phyloP scores from a whole-genome alignment of 2,329 filamentous ascomycete species.

The Ophiosphaerella narmari region DNA sequence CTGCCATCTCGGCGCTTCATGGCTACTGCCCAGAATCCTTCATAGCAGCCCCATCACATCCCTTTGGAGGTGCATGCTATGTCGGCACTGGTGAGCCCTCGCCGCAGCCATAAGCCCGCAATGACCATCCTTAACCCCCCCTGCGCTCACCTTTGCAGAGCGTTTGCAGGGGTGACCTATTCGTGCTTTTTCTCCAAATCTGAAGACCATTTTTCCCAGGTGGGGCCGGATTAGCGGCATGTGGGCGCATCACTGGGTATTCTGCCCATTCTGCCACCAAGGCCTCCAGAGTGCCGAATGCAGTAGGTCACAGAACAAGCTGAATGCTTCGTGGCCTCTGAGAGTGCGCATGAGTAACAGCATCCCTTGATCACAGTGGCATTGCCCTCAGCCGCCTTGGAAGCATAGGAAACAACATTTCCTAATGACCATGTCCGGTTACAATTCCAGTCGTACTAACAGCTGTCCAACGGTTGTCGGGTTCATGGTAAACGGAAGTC shows the following conservation, averaged over 20 bases:
- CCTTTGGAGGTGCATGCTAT: not conserved
- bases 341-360: no score
- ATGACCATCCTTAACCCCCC: not conserved
- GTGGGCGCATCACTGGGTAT: conserved; percentile 1
- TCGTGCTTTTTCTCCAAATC: not conserved
- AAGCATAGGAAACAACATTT: no score
- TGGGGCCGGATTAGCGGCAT: conserved; percentile 4
- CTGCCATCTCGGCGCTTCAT: not conserved
- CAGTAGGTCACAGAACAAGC: conserved; percentile 2
- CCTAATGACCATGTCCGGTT: no score
- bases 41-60: not conserved
- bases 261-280: conserved; percentile 2
- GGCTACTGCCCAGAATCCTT: not conserved
- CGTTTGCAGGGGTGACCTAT: not conserved
- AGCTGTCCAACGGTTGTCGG: no score
- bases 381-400: no score
- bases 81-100: not conserved
- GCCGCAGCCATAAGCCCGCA: not conserved
- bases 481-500: no score
- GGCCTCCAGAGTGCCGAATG: not conserved
- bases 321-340: no score
- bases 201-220: not conserved
- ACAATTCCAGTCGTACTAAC: not conserved
- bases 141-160: not conserved
- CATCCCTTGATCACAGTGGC: no score